Base-by-base conservation (phyloP, 2,329 filamentous ascomycete genomes). In the Iodosphaeria phyllophila region DNA sequence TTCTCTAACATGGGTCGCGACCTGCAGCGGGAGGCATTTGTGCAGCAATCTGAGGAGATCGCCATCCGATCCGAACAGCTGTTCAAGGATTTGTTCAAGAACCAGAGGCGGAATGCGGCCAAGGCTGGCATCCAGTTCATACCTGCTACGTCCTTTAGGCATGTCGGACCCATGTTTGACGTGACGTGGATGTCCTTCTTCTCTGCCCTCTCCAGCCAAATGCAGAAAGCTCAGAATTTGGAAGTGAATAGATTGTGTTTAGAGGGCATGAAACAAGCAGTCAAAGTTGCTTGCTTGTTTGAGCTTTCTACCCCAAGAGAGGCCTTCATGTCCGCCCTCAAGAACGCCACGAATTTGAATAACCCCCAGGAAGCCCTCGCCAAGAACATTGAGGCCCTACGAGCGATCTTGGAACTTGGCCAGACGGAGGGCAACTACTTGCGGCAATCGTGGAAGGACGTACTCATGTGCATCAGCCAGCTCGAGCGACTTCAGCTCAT, bases 141-240 rank as follows among this genome's bases (percentile, higher is more conserved):
- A 27, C 78, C 82, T 1, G 89, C 89, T 4, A 89, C 82, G 2
- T 95, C 84, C 0, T 84, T 82, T 46, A 86, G 82, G 39, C 89
- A 98, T 46, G 78, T 93, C 24, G 89, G 89, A 0, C 83, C 89
- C 1, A 98, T 98, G 89, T 95, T 98, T 43, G 84, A 92, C 40
- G 83, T 92, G 13, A 91, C 83, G 0, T 98, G 89, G 89, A 98
- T 95, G 86, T 92, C 86, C 7, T 91, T 93, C 48, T 76, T 98
- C 41, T 95, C 86, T 5, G 84, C 84, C 0, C 63, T 98, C 14
- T 93, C 86, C 2, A 84, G 79, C 25, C 79, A 91, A 37, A 84
- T 89, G 46, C 89, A 95, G 39, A 84, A 92, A 43, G 77, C 80
- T 0, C 79, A 92, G 37, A 93, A 93, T 40, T 59, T 92, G 4